These are phyloP conservation scores for Phaeotremella skinneri DNA, from an alignment of 768 basidiomycete species.

Conservation along the genomic window DNA sequence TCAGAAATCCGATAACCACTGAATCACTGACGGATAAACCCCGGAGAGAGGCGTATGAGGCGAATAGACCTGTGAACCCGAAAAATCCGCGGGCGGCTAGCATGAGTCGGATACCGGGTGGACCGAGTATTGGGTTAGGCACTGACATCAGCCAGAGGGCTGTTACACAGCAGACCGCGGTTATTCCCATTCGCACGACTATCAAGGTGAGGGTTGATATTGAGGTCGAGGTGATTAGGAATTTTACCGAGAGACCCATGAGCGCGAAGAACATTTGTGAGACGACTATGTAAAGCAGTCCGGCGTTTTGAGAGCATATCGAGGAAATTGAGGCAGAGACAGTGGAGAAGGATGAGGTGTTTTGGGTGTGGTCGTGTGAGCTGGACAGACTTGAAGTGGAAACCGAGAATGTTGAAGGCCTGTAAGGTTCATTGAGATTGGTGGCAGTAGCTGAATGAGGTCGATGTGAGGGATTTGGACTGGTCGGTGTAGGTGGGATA, in stretches of 20 bases:
- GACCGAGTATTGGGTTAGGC: conserved; percentile 66
- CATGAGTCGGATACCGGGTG: conserved; percentile 64
- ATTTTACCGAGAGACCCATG: conserved; percentile 66
- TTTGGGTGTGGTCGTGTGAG: neutral
- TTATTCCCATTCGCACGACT: conserved; percentile 63
- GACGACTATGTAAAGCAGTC: conserved; percentile 61
- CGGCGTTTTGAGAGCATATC: conserved; percentile 54
- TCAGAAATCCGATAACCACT: conserved; percentile 70
- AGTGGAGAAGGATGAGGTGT: neutral
- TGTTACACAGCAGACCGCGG: conserved; percentile 57
- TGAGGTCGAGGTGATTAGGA: conserved; percentile 54
- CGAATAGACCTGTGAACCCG: conserved; percentile 71
- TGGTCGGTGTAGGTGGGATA: neutral
- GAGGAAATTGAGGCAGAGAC: neutral
- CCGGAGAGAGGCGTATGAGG: conserved; percentile 50
- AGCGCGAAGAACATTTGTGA: conserved; percentile 61
- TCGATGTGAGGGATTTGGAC: too few relatives aligned
- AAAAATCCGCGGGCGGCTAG: conserved; percentile 61
- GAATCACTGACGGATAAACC: conserved; percentile 65
- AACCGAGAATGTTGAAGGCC: too few relatives aligned
- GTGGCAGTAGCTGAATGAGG: too few relatives aligned
- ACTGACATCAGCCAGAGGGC: conserved; percentile 59
- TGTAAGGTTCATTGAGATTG: too few relatives aligned
- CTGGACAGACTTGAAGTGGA: too few relatives aligned
- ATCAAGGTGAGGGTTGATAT: conserved; percentile 56